Base-by-base conservation (phyloP, 176 grass and related monocot species). In the Microstegium vimineum region DNA sequence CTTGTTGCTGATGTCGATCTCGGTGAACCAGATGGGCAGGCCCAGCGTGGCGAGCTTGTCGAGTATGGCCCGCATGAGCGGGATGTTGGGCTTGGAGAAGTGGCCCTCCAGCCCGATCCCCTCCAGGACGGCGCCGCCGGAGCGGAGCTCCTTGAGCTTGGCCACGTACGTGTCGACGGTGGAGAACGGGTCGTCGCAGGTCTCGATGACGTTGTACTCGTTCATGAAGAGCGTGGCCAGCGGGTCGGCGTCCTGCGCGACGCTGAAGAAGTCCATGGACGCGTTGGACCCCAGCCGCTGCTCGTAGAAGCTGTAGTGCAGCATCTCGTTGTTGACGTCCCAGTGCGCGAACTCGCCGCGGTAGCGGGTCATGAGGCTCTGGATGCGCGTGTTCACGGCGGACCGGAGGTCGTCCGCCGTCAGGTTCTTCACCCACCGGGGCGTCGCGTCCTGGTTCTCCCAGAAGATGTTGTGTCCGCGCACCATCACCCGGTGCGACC, bases 321-420 rank as follows among this genome's bases (percentile, higher is more conserved):
- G 89, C 96, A 99, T 99, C 90, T 99, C 96, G 72, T 99, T 99
- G 90, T 91, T 95, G 0, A 99, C 96, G 61, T 99, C 96, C 96
- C 96, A 99, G 87, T 95, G 96, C 57, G 89, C 89, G 80, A 99
- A 99, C 88, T 99, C 90, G 66, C 96, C 96, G 88, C 76, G 88
- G 93, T 99, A 99, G 9, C 91, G 87, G 5, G 84, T 87, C 94
- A 93, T 89, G 40, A 99, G 77, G 87, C 61, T 90, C 82, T 88
- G 81, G 82, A 99, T 95, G 69, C 96, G 92, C 5, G 71, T 72
- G 84, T 90, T 95, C 32, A 95, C 96, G 3, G 96, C 96, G 22
- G 89, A 52, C 0, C 87, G 89, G 35, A 99, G 90, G 80, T 90
- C 93, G 25, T 93, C 93, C 9, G 85, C 76, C 0, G 92, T 71